Percentiles rank a stretch among this genome's conserved stretches.
phyloP scores from a whole-genome alignment of 1,139 yeast genomes.

The Wickerhamiella pararugosa region DNA sequence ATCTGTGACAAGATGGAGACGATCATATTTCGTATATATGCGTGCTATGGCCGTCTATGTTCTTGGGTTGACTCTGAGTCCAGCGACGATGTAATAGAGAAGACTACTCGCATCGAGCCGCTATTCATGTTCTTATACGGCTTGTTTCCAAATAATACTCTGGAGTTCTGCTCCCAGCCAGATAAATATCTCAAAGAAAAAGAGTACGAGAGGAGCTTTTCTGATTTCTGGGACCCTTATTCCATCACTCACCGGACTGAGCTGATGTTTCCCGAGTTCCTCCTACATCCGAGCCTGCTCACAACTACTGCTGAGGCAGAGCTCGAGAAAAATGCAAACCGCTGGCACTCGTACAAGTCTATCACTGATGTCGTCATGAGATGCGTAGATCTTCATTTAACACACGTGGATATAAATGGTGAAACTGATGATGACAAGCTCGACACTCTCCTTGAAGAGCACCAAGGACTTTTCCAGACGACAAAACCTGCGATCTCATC shows the following conservation, averaged over 20 bases:
- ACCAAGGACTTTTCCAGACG: conserved; percentile 7
- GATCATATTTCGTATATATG: conserved; percentile 32
- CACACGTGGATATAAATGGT: conserved; percentile 1
- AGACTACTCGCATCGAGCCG: conserved; percentile 19
- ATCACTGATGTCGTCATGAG: conserved; percentile 25
- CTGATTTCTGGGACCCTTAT: conserved; percentile 24
- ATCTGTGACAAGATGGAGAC: conserved; percentile 27
- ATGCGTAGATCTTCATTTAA: conserved; percentile 17
- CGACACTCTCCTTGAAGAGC: conserved; percentile 6
- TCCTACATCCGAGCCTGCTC: conserved; percentile 38
- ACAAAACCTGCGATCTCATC: background rate
- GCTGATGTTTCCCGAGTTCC: conserved; percentile 23
- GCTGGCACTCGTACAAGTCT: conserved; percentile 24
- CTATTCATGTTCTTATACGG: conserved; percentile 41
- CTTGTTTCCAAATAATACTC: conserved; percentile 40
- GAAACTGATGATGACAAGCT: conserved; percentile 4
- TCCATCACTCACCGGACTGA: conserved; percentile 22
- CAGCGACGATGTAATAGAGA: conserved; percentile 4
- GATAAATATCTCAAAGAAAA: conserved; percentile 20
- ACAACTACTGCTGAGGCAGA: conserved; percentile 30
- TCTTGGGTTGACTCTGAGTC: conserved; percentile 22
- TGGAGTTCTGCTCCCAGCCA: conserved; percentile 34
- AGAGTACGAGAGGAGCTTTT: conserved; percentile 14
- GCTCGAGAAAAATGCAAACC: conserved; percentile 20
- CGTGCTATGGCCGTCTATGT: conserved; percentile 33